phyloP scores from a whole-genome alignment of 257 asterid genomes.

The Scutellaria baicalensis region DNA sequence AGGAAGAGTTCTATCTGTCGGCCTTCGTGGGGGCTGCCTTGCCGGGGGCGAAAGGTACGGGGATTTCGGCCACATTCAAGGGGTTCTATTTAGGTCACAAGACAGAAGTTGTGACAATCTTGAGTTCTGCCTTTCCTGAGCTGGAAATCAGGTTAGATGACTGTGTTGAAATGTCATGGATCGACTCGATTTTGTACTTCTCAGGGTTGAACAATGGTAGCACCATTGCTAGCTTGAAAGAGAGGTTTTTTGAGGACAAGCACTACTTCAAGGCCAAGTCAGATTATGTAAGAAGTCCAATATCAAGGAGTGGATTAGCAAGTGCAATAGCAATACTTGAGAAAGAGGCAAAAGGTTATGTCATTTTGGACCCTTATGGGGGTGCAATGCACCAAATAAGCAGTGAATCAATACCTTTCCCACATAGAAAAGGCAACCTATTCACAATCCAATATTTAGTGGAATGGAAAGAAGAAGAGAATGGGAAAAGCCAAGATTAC shows the following conservation, averaged over 20 bases:
- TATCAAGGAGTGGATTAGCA: conserved; percentile 28
- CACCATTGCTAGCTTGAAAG: conserved; percentile 21
- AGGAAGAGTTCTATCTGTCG: conserved; percentile 42
- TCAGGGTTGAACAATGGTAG: conserved; percentile 36
- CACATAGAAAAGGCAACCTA: conserved; percentile 66
- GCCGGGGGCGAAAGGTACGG: conserved; percentile 20
- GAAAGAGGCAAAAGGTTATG: conserved; percentile 56
- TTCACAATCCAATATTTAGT: conserved; percentile 57
- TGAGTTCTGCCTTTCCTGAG: conserved; percentile 35
- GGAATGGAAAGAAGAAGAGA: conserved; percentile 38
- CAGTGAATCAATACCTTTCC: conserved; percentile 54
- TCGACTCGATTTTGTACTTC: conserved; percentile 55
- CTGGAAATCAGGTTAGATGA: conserved; percentile 24
- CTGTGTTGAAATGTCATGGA: conserved; percentile 66
- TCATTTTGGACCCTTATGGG: conserved; percentile 67
- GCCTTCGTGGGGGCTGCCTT: conserved; percentile 42
- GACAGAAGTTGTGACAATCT: conserved; percentile 21
- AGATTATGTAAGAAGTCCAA: conserved; percentile 44
- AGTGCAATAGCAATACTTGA: conserved; percentile 26
- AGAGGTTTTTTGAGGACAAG: conserved; percentile 35
- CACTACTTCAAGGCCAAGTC: conserved; percentile 67
- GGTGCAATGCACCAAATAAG: conserved; percentile 53
- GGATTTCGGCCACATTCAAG: conserved; percentile 54
- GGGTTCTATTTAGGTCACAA: conserved; percentile 53
- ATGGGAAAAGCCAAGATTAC: conserved; percentile 19